Evolutionary conservation across 257 asterid genomes (phyloP), one percentile per base, ranked within the genome.

Genomic region (Mitragyna speciosa): DNA sequence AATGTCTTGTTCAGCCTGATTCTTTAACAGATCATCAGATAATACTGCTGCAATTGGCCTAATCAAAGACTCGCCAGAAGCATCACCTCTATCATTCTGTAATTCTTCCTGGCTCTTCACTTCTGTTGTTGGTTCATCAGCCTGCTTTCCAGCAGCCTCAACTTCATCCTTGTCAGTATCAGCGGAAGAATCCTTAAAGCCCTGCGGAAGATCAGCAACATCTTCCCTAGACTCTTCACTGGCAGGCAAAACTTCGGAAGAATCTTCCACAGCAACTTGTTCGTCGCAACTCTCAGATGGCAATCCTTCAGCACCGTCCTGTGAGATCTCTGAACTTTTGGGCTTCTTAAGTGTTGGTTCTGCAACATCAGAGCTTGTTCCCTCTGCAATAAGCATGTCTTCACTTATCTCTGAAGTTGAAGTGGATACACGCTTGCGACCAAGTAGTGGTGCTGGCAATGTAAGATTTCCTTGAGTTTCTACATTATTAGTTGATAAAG

Each of bases 391-490:
- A 7, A 64, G 75, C 48, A 68, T 66, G 63, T 90, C 98, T 68
- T 89, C 98, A 64, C 69, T 91, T 52, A 76, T 45, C 59, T 89
- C 97, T 49, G 88, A 76, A 77, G 88, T 80, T 76, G 89, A 74
- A 28, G 88, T 54, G 16, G 94, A 83, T 14, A 90, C 82, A 24
- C 99, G 97, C 84, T 93, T 95, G 20, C 96, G 96, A 61, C 77
- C 86, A 79, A 80, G 59, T 33, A 84, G 80, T 11, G 83, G 78
- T 20, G 87, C 68, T 48, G 85, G 85, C 54, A 76, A 33, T 33
- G 73, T 45, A 63, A 65, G 82, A 79, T 72, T 87, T 59, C 82
- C 92, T 79, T 82, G 93, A 86, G 73, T 82, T 84, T 91, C 97
- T 54, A 79, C 43, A 73, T 26, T 83, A 26, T 83, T 88, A 26